A percentile compares a stretch with the other conserved stretches of the same genome.
phyloP scores from a whole-genome alignment of 148 eudicot species.

The Dysphania ambrosioides region DNA sequence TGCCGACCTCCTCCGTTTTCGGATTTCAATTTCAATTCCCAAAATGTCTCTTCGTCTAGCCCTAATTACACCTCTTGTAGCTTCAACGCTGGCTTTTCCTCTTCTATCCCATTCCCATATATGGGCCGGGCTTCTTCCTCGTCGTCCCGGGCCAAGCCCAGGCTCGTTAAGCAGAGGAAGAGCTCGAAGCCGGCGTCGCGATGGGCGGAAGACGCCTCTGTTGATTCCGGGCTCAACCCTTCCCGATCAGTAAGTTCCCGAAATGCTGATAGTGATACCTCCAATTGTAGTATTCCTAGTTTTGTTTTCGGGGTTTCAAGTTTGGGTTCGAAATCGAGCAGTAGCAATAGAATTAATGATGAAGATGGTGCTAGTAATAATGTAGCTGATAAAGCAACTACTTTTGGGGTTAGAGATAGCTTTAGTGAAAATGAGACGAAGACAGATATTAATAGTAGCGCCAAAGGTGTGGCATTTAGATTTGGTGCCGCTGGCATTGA shows the following conservation, averaged over 20 bases:
- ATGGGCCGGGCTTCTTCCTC: conserved; percentile 6
- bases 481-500: conserved; percentile 19
- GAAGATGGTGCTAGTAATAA: background rate
- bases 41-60: no score
- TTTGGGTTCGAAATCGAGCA: conserved; percentile 13
- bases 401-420: conserved; percentile 15
- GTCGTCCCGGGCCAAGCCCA: conserved; percentile 43
- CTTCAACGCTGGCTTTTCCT: conserved; percentile 28
- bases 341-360: conserved; percentile 3
- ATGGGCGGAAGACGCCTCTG: background rate
- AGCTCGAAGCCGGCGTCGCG: conserved; percentile 26
- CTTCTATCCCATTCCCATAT: conserved; percentile 10
- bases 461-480: conserved; percentile 4
- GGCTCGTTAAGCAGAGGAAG: conserved; percentile 49
- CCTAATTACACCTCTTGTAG: no score
- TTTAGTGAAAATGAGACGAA: conserved; percentile 10
- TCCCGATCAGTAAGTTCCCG: conserved; percentile 25
- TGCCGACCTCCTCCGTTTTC: conserved; percentile 11
- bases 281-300: conserved; percentile 1
- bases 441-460: background rate
- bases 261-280: conserved; percentile 12
- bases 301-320: conserved; percentile 40
- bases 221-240: conserved; percentile 33
- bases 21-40: conserved; percentile 13
- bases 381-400: background rate